phyloP scores from a whole-genome alignment of 768 basidiomycete genomes.

The Serpula lacrymans region DNA sequence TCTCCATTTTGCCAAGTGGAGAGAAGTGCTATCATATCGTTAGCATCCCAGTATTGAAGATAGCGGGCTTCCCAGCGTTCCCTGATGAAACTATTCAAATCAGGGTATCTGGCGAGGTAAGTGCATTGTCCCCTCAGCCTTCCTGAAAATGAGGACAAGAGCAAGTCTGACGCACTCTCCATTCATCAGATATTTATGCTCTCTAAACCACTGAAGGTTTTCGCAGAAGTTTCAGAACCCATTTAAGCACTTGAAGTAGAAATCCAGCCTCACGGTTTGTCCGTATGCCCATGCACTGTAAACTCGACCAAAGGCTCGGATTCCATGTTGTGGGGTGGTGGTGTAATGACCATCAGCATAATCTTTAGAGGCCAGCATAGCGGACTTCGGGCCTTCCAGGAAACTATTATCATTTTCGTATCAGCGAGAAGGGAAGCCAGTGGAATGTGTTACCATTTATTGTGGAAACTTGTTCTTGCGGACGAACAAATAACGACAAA shows the following conservation, averaged over 20 bases:
- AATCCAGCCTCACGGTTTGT: slow-evolving; percentile 40
- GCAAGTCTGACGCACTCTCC: slow-evolving; percentile 30
- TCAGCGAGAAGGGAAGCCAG: not conserved
- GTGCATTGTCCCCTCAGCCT: not conserved
- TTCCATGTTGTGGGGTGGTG: slow-evolving; percentile 42
- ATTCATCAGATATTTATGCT: slow-evolving; percentile 40
- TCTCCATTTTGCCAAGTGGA: slow-evolving; percentile 54
- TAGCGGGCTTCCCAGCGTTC: slow-evolving; percentile 49
- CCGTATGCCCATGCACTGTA: slow-evolving; percentile 62
- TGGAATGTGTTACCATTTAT: slow-evolving; percentile 40
- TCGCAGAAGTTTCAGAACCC: not conserved
- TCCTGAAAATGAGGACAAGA: not conserved
- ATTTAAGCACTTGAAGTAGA: no score
- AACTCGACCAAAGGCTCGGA: slow-evolving; percentile 55
- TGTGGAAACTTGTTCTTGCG: slow-evolving; percentile 51
- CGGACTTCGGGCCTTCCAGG: slow-evolving; percentile 57
- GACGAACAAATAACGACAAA: slow-evolving; percentile 44
- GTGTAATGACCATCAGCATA: slow-evolving; percentile 54
- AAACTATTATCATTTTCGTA: slow-evolving; percentile 34
- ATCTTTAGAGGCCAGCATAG: slow-evolving; percentile 51
- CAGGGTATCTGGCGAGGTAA: slow-evolving; percentile 36
- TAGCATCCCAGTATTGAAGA: slow-evolving; percentile 49
- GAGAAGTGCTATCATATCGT: slow-evolving; percentile 49
- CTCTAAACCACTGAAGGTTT: slow-evolving; percentile 48
- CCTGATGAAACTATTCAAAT: slow-evolving; percentile 46